Percentiles rank a stretch among this genome's conserved stretches.
phyloP scores from a whole-genome alignment of 176 grass and related monocot genomes.

The Aegilops longissima region DNA sequence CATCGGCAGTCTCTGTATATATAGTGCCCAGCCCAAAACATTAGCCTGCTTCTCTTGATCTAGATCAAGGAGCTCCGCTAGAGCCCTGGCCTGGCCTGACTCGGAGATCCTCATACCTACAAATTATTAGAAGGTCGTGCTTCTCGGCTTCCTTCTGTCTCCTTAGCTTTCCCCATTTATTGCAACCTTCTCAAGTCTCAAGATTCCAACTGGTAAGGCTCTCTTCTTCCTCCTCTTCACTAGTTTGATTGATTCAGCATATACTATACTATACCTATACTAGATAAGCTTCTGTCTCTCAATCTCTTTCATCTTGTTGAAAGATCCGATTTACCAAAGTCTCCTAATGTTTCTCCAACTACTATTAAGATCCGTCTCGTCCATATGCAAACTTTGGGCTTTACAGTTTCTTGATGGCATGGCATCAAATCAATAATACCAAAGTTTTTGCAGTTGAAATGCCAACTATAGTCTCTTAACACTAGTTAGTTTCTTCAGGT shows the following conservation, averaged over 20 bases:
- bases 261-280: background rate
- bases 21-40: slow-evolving; percentile 16
- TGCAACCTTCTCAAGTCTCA: slow-evolving; percentile 3
- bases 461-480: background rate
- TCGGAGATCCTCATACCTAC: background rate
- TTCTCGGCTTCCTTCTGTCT: background rate
- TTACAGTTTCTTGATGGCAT: background rate
- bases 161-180: slow-evolving; percentile 17
- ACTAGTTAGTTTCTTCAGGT: background rate
- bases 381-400: background rate
- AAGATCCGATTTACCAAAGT: background rate
- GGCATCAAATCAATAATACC: background rate
- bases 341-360: background rate
- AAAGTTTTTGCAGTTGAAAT: background rate
- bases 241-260: slow-evolving; percentile 7
- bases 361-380: background rate
- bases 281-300: background rate
- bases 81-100: background rate
- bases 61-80: slow-evolving; percentile 20
- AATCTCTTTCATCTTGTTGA: background rate
- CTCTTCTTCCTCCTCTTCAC: slow-evolving; percentile 7
- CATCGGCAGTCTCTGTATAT: background rate
- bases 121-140: background rate
- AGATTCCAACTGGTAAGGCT: slow-evolving; percentile 16
- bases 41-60: slow-evolving; percentile 26